Evolutionary conservation across 768 basidiomycete genomes (phyloP).

Genomic region (Zangia roseola): DNA sequence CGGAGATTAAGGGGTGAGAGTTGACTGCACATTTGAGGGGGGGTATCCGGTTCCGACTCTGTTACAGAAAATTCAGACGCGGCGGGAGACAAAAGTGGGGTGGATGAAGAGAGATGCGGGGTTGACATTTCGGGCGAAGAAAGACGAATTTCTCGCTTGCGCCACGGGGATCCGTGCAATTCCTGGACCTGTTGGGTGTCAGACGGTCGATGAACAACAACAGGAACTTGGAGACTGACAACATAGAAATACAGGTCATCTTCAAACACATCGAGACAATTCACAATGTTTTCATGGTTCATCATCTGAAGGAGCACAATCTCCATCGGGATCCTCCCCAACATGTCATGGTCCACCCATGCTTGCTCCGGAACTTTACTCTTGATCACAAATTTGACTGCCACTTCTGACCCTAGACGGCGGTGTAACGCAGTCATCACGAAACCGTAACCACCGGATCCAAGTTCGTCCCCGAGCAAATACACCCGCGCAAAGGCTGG

Average conservation of each 20-base stretch:
- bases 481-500: slow-evolving; percentile 59
- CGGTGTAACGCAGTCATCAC: slow-evolving; percentile 83
- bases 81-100: slow-evolving; percentile 60
- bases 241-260: slow-evolving; percentile 85
- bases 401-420: slow-evolving; percentile 63
- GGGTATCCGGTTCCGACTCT: slow-evolving; percentile 45
- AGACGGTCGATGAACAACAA: slow-evolving; percentile 2
- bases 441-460: slow-evolving; percentile 92
- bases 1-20: slow-evolving; percentile 22
- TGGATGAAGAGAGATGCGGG: slow-evolving; percentile 32
- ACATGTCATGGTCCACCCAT: slow-evolving; percentile 55
- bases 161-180: slow-evolving; percentile 91
- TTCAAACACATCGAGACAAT: slow-evolving; percentile 81
- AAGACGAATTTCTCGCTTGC: slow-evolving; percentile 37
- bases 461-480: slow-evolving; percentile 72
- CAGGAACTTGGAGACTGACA: slow-evolving; percentile 44
- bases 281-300: slow-evolving; percentile 79
- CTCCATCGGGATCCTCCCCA: slow-evolving; percentile 76
- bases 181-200: slow-evolving; percentile 69
- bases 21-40: slow-evolving; percentile 33
- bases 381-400: slow-evolving; percentile 94
- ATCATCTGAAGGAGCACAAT: slow-evolving; percentile 72
- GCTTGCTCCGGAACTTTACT: slow-evolving; percentile 54
- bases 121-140: slow-evolving; percentile 27
- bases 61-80: slow-evolving; percentile 46